These are phyloP conservation scores for Colletotrichum orchidophilum DNA, from an alignment of 2,329 filamentous ascomycete species.

Conservation along the genomic window DNA sequence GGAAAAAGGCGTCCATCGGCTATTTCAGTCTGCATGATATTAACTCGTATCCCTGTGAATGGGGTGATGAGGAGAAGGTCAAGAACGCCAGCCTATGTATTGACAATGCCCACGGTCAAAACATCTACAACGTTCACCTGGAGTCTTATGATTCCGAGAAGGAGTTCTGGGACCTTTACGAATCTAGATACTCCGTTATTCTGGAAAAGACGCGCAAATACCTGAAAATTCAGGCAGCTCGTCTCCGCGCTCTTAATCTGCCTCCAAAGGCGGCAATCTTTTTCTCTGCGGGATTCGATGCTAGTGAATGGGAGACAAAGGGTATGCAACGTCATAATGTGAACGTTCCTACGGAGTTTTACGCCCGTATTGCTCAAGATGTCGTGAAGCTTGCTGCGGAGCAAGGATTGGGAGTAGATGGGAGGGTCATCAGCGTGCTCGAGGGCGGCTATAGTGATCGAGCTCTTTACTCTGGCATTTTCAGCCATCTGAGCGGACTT, in stretches of 20 bases:
- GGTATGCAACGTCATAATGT: conserved; percentile 97
- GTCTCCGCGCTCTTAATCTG: conserved; percentile 66
- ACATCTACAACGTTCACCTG: conserved; percentile 95
- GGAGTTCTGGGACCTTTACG: conserved; percentile 92
- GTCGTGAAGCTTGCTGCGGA: conserved; percentile 85
- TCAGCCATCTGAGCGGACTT: conserved; percentile 90
- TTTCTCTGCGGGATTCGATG: conserved; percentile 95
- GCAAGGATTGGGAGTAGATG: conserved; percentile 79
- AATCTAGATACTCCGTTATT: conserved; percentile 78
- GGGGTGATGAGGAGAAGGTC: conserved; percentile 92
- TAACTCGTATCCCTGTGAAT: conserved; percentile 97
- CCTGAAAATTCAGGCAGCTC: conserved; percentile 76
- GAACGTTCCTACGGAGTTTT: conserved; percentile 96
- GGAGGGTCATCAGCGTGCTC: conserved; percentile 89
- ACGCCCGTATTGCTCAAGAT: conserved; percentile 88
- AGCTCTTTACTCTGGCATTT: conserved; percentile 85
- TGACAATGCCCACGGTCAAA: conserved; percentile 93
- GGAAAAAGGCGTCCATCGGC: conserved; percentile 88
- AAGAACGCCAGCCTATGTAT: conserved; percentile 94
- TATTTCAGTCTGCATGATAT: conserved; percentile 99
- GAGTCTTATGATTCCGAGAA: conserved; percentile 83
- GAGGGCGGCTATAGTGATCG: conserved; percentile 97
- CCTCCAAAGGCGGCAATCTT: conserved; percentile 88
- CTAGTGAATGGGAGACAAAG: conserved; percentile 90
- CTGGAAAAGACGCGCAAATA: conserved; percentile 84